Percentiles rank a stretch among this genome's conserved stretches.
phyloP scores from a whole-genome alignment of 495 filamentous ascomycete genomes.

The Bryoglossum gracile region DNA sequence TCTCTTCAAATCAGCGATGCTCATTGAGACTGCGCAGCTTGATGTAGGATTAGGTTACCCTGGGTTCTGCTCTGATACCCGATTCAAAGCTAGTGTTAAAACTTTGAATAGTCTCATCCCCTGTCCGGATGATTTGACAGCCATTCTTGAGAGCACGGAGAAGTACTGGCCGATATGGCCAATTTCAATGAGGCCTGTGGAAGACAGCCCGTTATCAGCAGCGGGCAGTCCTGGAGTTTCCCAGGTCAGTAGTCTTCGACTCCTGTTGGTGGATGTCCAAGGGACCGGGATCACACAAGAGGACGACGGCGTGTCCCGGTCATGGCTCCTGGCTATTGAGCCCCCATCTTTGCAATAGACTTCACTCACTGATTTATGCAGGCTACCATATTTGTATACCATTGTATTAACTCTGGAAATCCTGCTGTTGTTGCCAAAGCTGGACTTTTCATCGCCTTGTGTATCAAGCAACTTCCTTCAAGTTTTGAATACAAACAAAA shows the following conservation, averaged over 20 bases:
- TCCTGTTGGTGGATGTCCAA: too few relatives aligned
- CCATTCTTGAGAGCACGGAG: conserved; percentile 27
- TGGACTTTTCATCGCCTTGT: conserved; percentile 31
- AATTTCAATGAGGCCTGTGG: conserved; percentile 26
- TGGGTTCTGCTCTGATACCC: conserved; percentile 29
- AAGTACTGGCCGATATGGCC: conserved; percentile 31
- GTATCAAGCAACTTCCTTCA: conserved; percentile 29
- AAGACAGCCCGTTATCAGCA: too few relatives aligned
- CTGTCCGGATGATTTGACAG: conserved; percentile 22
- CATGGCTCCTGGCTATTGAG: too few relatives aligned
- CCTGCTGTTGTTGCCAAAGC: conserved; percentile 33
- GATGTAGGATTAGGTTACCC: too few relatives aligned
- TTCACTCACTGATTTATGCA: too few relatives aligned
- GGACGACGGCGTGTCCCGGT: too few relatives aligned
- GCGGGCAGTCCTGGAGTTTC: too few relatives aligned
- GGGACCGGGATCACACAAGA: too few relatives aligned
- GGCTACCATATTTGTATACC: too few relatives aligned
- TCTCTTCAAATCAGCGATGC: conserved; percentile 36
- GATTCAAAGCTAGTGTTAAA: conserved; percentile 13
- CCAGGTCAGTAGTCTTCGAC: too few relatives aligned
- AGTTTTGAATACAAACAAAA: conserved; percentile 18
- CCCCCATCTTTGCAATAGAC: too few relatives aligned
- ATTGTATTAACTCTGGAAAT: conserved; percentile 14
- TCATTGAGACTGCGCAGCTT: too few relatives aligned
- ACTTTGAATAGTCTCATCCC: conserved; percentile 32